Evolutionary conservation across 768 basidiomycete genomes (phyloP), one percentile per base, ranked within the genome.

Genomic region (Tulasnella calospora): DNA sequence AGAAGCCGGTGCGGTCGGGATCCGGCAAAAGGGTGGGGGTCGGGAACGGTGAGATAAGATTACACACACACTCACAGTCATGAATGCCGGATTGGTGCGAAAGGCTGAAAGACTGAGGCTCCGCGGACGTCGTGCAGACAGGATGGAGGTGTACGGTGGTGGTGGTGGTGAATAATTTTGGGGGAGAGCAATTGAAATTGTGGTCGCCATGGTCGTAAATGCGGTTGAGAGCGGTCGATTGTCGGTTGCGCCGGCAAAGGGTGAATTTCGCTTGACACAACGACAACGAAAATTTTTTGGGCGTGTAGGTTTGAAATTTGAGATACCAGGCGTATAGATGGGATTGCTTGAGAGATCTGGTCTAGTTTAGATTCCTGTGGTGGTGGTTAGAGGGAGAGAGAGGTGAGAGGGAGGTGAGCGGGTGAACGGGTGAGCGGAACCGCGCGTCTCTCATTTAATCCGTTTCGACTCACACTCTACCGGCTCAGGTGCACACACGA

Each of bases 241-340:
- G 61, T 67, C 61, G 61, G 61, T 67, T 67, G 61, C 15, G 61
- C 15, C 61, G 61, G 61, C 33, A 27, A 17, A 67, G 61, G 61
- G 61, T 67, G 61, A 51, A 51, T 30, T 67, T 35, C 61, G 51
- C 51, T 51, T 67, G 61, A 67, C 61, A 33, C 61, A 67, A 67
- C 61, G 61, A 67, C 61, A 67, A 67, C 61, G 61, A 67, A 35
- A 67, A 35, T 27, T 67, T 67, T 67, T 17, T 33, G 7, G 7
- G 7, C 10, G 13, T 17, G 30, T 67, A 30, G n/a, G 21, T 30
- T 67, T 67, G 61, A 30, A 30, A 27, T 5, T 67, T 33, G 61
- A 4, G 7, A 35, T 27, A 35, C 61, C 5, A 19, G 33, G 15
- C 27, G 61, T 30, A 67, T 67, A 51, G 23, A 51, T n/a, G 23